Percentiles rank a stretch among this genome's conserved stretches.
Evolutionary conservation across 306 rosid genomes (phyloP).

Genomic region (Citrullus colocynthis): DNA sequence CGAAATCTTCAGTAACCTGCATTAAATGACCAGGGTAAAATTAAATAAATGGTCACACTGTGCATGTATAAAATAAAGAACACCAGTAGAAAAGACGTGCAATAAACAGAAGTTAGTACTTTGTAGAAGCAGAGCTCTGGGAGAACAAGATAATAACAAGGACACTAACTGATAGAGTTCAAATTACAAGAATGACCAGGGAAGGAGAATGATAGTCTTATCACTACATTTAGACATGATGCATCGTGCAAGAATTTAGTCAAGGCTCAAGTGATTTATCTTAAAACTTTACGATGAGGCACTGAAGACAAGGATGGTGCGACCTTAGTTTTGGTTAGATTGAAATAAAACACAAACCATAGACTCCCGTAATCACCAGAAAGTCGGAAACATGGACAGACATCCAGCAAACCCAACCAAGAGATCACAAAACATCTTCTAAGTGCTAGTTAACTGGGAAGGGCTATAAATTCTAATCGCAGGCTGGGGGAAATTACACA

Average conservation of each 20-base stretch:
- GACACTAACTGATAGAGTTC: neutral
- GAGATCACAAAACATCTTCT: no score
- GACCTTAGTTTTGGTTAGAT: neutral
- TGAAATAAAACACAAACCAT: neutral
- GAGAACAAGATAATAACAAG: neutral
- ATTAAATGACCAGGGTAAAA: neutral
- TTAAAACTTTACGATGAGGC: neutral
- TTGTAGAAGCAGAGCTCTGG: neutral
- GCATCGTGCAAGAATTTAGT: neutral
- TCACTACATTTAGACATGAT: neutral
- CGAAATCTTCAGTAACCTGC: conserved; percentile 78
- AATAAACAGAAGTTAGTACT: neutral
- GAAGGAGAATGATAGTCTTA: neutral
- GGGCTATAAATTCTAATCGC: no score
- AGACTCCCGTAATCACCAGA: neutral
- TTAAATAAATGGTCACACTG: neutral
- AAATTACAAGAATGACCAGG: neutral
- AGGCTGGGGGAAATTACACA: no score
- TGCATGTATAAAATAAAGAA: neutral
- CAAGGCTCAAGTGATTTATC: neutral
- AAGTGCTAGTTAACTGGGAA: no score
- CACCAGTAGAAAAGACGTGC: neutral
- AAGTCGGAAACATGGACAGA: neutral
- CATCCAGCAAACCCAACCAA: no score
- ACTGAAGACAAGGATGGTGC: neutral